Conservation (phyloP, 2,329 filamentous ascomycete species). For the Diaporthe aspalathi region DNA sequence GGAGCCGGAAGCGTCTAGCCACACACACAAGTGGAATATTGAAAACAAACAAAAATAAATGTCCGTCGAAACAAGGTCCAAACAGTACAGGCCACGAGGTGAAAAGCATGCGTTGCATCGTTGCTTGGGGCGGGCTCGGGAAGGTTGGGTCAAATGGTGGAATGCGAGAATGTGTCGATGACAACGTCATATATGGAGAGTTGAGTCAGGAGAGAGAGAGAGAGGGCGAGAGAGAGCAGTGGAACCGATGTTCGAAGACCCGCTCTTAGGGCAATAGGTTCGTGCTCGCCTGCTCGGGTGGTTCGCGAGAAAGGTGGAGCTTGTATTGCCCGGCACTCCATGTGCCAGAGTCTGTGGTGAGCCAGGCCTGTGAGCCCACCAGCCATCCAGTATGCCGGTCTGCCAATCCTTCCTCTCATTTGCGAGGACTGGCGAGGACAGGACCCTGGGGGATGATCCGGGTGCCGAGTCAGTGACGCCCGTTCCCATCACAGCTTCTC, state of each 20-base stretch:
- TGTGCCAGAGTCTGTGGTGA: not conserved
- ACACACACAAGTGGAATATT: too few relatives aligned
- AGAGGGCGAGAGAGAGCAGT: too few relatives aligned
- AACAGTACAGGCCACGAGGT: not conserved
- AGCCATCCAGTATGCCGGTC: too few relatives aligned
- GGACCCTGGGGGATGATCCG: constrained; percentile 20
- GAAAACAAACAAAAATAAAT: not conserved
- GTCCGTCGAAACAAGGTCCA: not conserved
- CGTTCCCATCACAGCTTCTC: not conserved
- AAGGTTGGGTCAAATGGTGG: not conserved
- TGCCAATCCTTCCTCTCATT: too few relatives aligned
- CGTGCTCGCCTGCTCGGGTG: not conserved
- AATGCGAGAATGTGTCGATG: not conserved
- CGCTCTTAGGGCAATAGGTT: constrained; percentile 23
- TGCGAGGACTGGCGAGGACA: too few relatives aligned
- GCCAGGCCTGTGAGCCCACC: too few relatives aligned
- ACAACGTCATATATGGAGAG: not conserved
- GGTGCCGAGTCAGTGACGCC: constrained; percentile 18
- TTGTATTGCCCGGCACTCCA: not conserved
- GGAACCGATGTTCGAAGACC: constrained; percentile 4
- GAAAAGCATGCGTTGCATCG: not conserved
- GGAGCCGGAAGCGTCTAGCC: constrained; percentile 15
- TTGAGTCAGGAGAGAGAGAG: too few relatives aligned
- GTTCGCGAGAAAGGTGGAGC: constrained; percentile 16
- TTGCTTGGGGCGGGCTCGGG: not conserved